Conservation (phyloP, 176 grass and related monocot genomes). For the maize (Zea mays) region DNA sequence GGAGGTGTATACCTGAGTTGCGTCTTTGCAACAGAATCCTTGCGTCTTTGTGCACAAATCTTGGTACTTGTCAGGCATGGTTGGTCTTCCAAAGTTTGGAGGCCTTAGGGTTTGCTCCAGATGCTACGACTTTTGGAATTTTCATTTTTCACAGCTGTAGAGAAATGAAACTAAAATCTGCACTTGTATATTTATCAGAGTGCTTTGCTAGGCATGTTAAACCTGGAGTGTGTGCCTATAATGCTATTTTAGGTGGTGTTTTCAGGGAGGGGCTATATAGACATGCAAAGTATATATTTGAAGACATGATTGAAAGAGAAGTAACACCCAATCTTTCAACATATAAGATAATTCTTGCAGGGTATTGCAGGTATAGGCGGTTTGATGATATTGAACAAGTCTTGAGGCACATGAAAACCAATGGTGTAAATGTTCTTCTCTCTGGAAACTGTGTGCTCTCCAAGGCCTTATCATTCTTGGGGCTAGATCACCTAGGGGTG, state of each 20-base stretch:
- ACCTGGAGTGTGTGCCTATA: constrained; percentile 67
- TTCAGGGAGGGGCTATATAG: constrained; percentile 74
- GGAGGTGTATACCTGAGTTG: constrained; percentile 63
- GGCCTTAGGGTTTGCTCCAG: constrained; percentile 65
- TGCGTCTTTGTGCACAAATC: constrained; percentile 60
- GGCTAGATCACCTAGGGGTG: constrained; percentile 67
- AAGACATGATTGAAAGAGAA: constrained; percentile 82
- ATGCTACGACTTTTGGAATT: constrained; percentile 78
- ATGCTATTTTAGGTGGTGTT: constrained; percentile 78
- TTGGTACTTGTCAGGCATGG: constrained; percentile 76
- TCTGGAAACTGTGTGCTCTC: constrained; percentile 66
- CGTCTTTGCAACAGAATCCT: constrained; percentile 74
- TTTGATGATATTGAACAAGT: constrained; percentile 76
- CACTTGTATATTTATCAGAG: constrained; percentile 88
- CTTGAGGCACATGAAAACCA: constrained; percentile 53
- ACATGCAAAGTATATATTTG: constrained; percentile 79
- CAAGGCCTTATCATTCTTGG: constrained; percentile 73
- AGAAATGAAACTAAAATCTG: constrained; percentile 63
- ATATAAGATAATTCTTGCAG: constrained; percentile 76
- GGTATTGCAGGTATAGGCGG: constrained; percentile 85
- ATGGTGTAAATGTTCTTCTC: constrained; percentile 47
- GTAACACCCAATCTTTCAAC: constrained; percentile 58
- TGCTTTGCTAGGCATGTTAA: constrained; percentile 64
- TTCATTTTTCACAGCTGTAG: constrained; percentile 80
- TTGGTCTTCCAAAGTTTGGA: constrained; percentile 66